Evolutionary conservation across 148 eudicot species (phyloP), one percentile per base, ranked within the genome.

Genomic region (Diospyros lotus): DNA sequence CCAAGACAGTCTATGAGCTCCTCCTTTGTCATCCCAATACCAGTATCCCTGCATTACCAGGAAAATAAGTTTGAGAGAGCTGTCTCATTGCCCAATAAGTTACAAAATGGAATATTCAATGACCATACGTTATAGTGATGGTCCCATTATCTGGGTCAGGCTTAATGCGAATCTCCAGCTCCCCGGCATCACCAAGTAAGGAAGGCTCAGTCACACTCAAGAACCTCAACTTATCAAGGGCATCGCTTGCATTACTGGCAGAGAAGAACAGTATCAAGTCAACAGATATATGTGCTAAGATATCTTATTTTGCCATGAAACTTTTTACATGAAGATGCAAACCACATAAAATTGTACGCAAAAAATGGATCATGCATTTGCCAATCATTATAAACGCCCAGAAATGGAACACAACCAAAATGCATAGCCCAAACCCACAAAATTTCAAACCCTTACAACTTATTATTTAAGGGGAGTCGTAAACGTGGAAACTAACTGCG

Each of bases 11-110:
- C 97, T 70, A 95, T 80, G 70, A 95, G 96, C 88, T 95, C 99
- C 83, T 95, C 96, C 82, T 87, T 91, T 40, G 97, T 95, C 99
- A 95, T 95, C 60, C 99, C 99, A 81, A 95, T 88, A 70, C 99
- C 99, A 79, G 99, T 83, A 75, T 95, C 99, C 62, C 99, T 95
- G 75, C 76, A 78, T n/a, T 51, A 52, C 61, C 7, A 73, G 4
- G 38, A 17, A 42, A 69, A 66, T 55, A 18, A 13, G 52, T 39
- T 15, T 62, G 3, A 77, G 43, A 18, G 28, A 17, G 18, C 64
- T 44, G 50, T 39, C 15, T 52, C 28, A 8, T 52, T 50, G 11
- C 42, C 53, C 55, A 72, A 58, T 38, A 72, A 55, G 54, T 42
- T 3, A 46, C 45, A 18, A 45, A 72, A 71, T 54, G 13, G 46